A percentile compares a stretch with the other conserved stretches of the same genome.
phyloP scores from a whole-genome alignment of 2,329 filamentous ascomycete genomes.

The Penicillium sp. region DNA sequence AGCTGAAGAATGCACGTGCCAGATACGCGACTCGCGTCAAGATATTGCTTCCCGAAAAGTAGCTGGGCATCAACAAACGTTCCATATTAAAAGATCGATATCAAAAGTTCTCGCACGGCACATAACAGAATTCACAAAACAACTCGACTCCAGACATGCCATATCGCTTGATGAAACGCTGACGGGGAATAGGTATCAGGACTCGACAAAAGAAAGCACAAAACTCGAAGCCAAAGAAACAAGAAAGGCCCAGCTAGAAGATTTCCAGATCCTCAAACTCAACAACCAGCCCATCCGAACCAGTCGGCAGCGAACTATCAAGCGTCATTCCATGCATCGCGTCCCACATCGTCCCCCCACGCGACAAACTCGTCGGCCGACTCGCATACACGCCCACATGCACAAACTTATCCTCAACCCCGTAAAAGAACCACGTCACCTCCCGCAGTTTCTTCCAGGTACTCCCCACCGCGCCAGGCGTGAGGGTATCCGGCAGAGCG shows the following conservation, averaged over 20 bases:
- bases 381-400: slow-evolving; percentile 62
- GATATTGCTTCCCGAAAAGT: neutral
- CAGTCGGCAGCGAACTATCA: slow-evolving; percentile 23
- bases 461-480: slow-evolving; percentile 43
- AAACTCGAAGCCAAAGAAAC: slow-evolving; percentile 35
- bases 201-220: slow-evolving; percentile 8
- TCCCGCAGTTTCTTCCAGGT: slow-evolving; percentile 61
- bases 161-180: slow-evolving; percentile 24
- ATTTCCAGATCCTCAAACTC: slow-evolving; percentile 56
- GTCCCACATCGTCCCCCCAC: slow-evolving; percentile 42
- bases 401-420: slow-evolving; percentile 60
- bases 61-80: neutral
- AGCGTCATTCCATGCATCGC: slow-evolving; percentile 37
- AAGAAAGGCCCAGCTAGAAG: slow-evolving; percentile 34
- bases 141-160: slow-evolving; percentile 24
- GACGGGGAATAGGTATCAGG: slow-evolving; percentile 20
- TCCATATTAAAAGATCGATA: neutral
- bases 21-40: slow-evolving; percentile 1
- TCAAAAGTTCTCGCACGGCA: neutral
- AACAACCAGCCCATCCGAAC: slow-evolving; percentile 46
- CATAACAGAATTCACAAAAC: neutral
- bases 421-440: slow-evolving; percentile 64
- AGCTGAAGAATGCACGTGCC: neutral
- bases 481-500: slow-evolving; percentile 32
- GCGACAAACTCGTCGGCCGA: slow-evolving; percentile 53